These are phyloP conservation scores for Syzygium grande DNA, from an alignment of 345 rosid genomes.

Conservation along the genomic window DNA sequence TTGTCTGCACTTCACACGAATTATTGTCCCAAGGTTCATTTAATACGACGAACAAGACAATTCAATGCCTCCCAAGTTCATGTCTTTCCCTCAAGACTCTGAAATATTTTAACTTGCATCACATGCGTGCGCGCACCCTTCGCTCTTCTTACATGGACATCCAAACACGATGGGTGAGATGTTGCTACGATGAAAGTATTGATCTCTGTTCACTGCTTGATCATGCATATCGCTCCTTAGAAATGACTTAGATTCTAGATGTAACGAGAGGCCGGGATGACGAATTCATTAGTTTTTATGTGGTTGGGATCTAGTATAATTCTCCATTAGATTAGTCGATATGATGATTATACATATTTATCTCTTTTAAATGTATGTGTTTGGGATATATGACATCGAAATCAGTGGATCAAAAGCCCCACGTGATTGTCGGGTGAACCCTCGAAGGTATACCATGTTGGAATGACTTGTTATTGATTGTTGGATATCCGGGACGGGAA, in stretches of 20 bases:
- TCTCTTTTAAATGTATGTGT: not conserved
- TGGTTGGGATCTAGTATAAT: not conserved
- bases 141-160: not conserved
- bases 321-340: not conserved
- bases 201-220: not conserved
- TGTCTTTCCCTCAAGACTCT: not conserved
- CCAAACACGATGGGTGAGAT: not conserved
- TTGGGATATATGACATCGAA: not conserved
- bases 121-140: not conserved
- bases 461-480: not conserved
- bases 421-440: not conserved
- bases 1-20: not conserved
- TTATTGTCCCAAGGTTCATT: slow-evolving; percentile 2
- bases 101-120: not conserved
- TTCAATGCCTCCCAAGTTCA: not conserved
- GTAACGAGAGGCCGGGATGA: not conserved
- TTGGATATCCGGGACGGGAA: not conserved
- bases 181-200: not conserved
- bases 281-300: not conserved
- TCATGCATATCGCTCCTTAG: too few species aligned
- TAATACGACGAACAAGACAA: not conserved
- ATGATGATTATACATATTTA: not conserved
- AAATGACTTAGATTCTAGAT: not conserved
- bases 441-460: not conserved
- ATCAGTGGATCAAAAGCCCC: not conserved